Percentiles rank a stretch among this genome's conserved stretches.
Conservation (phyloP, 2,329 filamentous ascomycete species). For the Colletotrichum truncatum region DNA sequence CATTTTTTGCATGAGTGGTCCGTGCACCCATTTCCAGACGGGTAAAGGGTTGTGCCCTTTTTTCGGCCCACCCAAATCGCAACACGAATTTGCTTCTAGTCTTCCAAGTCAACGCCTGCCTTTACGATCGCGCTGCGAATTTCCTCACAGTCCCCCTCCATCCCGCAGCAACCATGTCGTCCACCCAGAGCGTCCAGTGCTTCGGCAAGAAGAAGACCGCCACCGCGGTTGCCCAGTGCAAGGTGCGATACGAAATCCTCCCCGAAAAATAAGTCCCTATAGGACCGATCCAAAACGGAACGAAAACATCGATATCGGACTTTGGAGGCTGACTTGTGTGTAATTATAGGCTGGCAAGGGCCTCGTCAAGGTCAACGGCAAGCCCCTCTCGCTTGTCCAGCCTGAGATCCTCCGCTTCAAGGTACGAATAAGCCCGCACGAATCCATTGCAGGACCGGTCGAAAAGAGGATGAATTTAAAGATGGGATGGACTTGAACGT, state of each 20-base stretch:
- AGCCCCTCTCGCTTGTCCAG: slow-evolving; percentile 92
- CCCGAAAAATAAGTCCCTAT: background rate
- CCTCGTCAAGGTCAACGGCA: slow-evolving; percentile 98
- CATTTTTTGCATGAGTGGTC: too few species aligned
- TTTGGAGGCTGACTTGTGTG: slow-evolving; percentile 40
- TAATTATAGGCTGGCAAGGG: slow-evolving; percentile 60
- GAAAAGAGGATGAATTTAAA: slow-evolving; percentile 8
- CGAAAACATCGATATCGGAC: slow-evolving; percentile 11
- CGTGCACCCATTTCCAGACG: too few species aligned
- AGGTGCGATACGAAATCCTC: slow-evolving; percentile 8
- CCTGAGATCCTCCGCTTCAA: slow-evolving; percentile 98
- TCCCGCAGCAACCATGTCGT: slow-evolving; percentile 72
- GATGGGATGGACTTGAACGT: background rate
- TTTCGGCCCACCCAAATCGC: slow-evolving; percentile 21
- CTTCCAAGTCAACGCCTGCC: background rate
- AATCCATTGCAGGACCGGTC: slow-evolving; percentile 8
- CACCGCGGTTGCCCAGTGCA: slow-evolving; percentile 86
- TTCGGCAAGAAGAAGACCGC: slow-evolving; percentile 99
- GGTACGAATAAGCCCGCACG: slow-evolving; percentile 59
- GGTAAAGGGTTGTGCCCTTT: too few species aligned
- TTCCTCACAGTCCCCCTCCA: slow-evolving; percentile 25
- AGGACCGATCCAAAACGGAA: background rate
- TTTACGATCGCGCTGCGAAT: slow-evolving; percentile 28
- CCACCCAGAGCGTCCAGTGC: slow-evolving; percentile 89
- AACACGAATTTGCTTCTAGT: too few species aligned